Evolutionary conservation across 1,139 yeast genomes (phyloP), one percentile per base, ranked within the genome.

Genomic region (Pichiaceae sp.): DNA sequence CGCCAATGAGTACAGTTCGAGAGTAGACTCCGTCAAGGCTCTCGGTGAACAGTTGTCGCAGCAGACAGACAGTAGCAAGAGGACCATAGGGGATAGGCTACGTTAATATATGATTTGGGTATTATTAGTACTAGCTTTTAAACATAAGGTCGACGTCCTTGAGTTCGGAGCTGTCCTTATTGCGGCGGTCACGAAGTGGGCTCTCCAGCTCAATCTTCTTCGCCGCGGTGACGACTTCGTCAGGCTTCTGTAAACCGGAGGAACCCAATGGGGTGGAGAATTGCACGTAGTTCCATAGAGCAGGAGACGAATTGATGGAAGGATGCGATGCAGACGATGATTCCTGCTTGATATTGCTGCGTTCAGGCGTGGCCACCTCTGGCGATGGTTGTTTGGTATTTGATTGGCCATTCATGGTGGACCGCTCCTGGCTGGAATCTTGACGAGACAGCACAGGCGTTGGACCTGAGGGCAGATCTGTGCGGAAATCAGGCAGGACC

Each of bases 201-300:
- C 57, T 53, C 29, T 52, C 58, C 8, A 52, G 31, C 19, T 51
- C 54, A 16, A 43, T 17, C 35, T 50, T 49, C 16, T 24, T 24
- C 9, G 20, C 15, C n/a, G 7, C 11, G 7, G 24, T 26, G 16
- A n/a, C 17, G 17, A 20, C 9, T 32, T 17, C 16, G 20, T 24
- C 15, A 14, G 24, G 16, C 18, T 23, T 16, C 20, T 16, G 23
- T 6, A 12, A n/a, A n/a, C 28, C 16, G 8, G 19, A 6, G 20
- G 24, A 21, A 21, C 24, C 58, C 29, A 54, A 31, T 2, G 84
- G 83, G 0, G 89, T 80, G 40, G 84, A 75, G 52, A 81, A 80
- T 48, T 80, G 89, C 30, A 81, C 81, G 57, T 79, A 74, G 52
- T 78, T 81, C 87, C 89, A 79, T 41, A 79, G 70, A 11, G 89